A percentile compares a stretch with the other conserved stretches of the same genome.
These are phyloP conservation scores for Phoenix roebelenii DNA, from an alignment of 176 grass and related monocot genomes.

Conservation along the genomic window DNA sequence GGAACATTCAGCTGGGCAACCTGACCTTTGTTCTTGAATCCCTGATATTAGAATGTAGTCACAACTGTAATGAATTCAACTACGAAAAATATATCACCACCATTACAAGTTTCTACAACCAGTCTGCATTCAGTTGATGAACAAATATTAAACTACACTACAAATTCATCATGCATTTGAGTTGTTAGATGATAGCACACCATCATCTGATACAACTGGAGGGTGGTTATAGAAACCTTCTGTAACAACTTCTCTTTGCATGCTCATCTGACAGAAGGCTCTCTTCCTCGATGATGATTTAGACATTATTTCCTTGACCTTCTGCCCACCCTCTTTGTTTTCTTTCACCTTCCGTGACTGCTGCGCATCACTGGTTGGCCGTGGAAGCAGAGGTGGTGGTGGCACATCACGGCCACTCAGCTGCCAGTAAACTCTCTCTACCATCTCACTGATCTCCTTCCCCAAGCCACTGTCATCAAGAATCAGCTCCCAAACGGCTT, in stretches of 20 bases:
- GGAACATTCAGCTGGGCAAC: too few relatives aligned
- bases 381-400: slow-evolving; percentile 6
- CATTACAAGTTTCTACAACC: too few relatives aligned
- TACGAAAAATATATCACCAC: too few relatives aligned
- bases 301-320: slow-evolving; percentile 22
- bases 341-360: slow-evolving; percentile 17
- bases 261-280: slow-evolving; percentile 17
- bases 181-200: not conserved
- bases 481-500: slow-evolving; percentile 91
- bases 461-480: slow-evolving; percentile 56
- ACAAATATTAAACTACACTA: too few relatives aligned
- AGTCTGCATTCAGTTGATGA: too few relatives aligned
- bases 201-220: slow-evolving; percentile 26
- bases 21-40: too few relatives aligned
- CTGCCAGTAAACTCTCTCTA: slow-evolving; percentile 72
- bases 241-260: slow-evolving; percentile 17
- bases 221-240: slow-evolving; percentile 21
- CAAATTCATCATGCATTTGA: slow-evolving; percentile 16
- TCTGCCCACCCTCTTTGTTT: slow-evolving; percentile 25
- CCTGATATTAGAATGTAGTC: too few relatives aligned
- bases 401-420: slow-evolving; percentile 34
- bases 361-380: slow-evolving; percentile 9
- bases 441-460: slow-evolving; percentile 67
- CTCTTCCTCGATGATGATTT: slow-evolving; percentile 43
- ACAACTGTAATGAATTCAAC: too few relatives aligned